Conservation (phyloP, 306 rosid species). For the Coriaria nepalensis region DNA sequence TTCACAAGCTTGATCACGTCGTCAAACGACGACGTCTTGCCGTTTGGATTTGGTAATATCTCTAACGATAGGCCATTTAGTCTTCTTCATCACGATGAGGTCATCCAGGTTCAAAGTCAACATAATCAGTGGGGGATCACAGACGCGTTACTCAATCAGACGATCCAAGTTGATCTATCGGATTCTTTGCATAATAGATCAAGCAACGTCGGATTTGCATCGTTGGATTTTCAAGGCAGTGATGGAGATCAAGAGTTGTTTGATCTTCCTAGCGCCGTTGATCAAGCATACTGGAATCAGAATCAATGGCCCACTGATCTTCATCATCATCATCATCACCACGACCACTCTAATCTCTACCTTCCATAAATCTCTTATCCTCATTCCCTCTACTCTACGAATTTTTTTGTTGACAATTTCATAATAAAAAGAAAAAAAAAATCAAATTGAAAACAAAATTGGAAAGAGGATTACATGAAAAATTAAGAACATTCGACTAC, state of each 20-base stretch:
- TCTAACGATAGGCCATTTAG: constrained; percentile 38
- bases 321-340: constrained; percentile 13
- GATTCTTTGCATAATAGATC: constrained; percentile 20
- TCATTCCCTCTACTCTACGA: too few species aligned
- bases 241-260: constrained; percentile 44
- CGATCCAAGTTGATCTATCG: constrained; percentile 35
- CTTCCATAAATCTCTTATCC: constrained; percentile 43
- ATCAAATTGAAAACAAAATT: too few species aligned
- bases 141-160: constrained; percentile 33
- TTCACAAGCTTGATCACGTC: constrained; percentile 49
- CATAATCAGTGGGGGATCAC: constrained; percentile 25
- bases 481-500: too few species aligned
- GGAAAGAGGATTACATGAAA: too few species aligned
- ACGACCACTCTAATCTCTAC: constrained; percentile 46
- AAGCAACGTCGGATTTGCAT: constrained; percentile 33
- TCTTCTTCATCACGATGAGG: constrained; percentile 7
- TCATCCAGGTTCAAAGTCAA: background rate
- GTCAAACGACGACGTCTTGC: constrained; percentile 22
- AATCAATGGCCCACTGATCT: constrained; percentile 54
- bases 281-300: constrained; percentile 64
- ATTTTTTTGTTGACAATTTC: too few species aligned
- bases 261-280: constrained; percentile 57
- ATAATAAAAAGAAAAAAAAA: too few species aligned
- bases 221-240: constrained; percentile 50
- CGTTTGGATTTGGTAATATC: constrained; percentile 32